Percentiles rank a stretch among this genome's conserved stretches.
These are phyloP conservation scores for Fusarium sarcochroum DNA, from an alignment of 2,329 filamentous ascomycete genomes.

Conservation along the genomic window DNA sequence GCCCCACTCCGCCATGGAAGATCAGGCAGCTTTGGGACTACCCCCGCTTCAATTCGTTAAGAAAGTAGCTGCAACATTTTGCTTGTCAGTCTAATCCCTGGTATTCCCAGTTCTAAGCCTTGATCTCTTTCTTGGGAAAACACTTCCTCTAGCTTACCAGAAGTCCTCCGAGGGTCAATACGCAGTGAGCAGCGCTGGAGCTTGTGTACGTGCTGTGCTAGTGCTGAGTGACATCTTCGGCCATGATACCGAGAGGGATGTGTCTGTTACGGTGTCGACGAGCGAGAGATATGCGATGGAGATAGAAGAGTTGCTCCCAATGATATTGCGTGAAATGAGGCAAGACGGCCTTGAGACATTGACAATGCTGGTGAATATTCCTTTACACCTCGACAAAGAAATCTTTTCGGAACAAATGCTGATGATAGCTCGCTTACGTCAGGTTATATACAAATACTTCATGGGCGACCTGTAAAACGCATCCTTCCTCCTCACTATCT, in stretches of 20 bases:
- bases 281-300: neutral
- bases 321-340: neutral
- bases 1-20: rapidly evolving
- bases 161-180: rapidly evolving
- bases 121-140: rapidly evolving
- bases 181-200: rapidly evolving
- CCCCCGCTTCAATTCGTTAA: neutral
- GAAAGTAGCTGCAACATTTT: neutral
- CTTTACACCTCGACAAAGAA: too few species aligned
- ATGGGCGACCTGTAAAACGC: neutral
- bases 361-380: neutral
- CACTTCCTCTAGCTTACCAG: neutral
- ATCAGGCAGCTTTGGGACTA: neutral
- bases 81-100: neutral
- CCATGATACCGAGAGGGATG: rapidly evolving
- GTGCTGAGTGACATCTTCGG: neutral
- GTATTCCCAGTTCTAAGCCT: neutral
- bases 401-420: rapidly evolving
- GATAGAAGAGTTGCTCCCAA: rapidly evolving
- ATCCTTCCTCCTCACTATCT: neutral
- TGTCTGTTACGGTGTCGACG: neutral
- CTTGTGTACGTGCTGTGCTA: neutral
- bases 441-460: constrained; percentile 13
- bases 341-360: neutral
- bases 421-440: rapidly evolving